These are phyloP conservation scores for Chrysoporthe deuterocubensis DNA, from an alignment of 2,329 filamentous ascomycete species.

Conservation along the genomic window DNA sequence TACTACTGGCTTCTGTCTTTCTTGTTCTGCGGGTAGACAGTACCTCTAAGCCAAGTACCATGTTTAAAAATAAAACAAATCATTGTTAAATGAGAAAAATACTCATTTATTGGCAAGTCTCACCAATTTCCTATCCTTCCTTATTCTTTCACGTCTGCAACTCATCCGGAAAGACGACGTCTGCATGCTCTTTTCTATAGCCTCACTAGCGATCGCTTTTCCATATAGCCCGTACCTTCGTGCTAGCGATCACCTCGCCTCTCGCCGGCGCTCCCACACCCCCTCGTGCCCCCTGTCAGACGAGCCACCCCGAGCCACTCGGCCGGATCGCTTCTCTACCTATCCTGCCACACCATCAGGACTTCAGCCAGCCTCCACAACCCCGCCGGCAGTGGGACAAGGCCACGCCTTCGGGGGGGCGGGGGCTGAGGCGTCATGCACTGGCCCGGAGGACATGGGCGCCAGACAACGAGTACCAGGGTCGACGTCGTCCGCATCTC, in stretches of 20 bases:
- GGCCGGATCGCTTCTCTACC: constrained; percentile 1
- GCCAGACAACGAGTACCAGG: background rate
- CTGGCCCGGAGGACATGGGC: background rate
- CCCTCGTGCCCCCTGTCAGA: background rate
- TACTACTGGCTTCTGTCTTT: background rate
- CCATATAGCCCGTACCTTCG: background rate
- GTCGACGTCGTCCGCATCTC: background rate
- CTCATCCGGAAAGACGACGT: no score
- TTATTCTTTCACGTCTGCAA: background rate
- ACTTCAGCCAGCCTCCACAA: background rate
- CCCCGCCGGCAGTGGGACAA: background rate
- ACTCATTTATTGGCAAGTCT: background rate
- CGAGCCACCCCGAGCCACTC: constrained; percentile 1
- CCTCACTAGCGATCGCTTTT: background rate
- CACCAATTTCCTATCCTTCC: background rate
- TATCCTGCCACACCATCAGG: background rate
- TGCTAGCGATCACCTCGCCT: background rate
- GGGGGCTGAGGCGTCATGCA: background rate
- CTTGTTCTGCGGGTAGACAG: background rate
- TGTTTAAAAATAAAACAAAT: background rate
- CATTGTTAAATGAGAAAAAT: no score
- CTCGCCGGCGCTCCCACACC: background rate
- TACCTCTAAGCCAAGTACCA: background rate
- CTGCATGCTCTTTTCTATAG: background rate
- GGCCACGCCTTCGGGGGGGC: background rate